Evolutionary conservation across 139 green algal species (phyloP), one percentile per base, ranked within the genome.

Genomic region (Gonium pectorale): DNA sequence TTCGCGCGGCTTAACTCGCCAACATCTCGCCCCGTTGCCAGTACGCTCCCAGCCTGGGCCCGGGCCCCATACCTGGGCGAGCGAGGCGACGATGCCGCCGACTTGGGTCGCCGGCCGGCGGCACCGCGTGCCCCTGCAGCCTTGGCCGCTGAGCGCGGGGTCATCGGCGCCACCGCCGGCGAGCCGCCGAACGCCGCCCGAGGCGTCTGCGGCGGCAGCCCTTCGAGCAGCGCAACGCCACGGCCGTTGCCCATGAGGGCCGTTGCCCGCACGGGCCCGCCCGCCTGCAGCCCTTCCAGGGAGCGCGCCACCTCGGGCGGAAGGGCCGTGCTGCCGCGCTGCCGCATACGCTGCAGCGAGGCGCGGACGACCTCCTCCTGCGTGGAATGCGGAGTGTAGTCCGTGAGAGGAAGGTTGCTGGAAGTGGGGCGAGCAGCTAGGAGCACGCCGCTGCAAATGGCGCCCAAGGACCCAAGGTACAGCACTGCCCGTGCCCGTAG

Each of bases 241-340:
- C 73, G 29, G 54, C 54, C 54, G 19, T 9, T 5, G 1, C 54
- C 52, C 54, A 81, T 27, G 38, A 69, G 0, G 1, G 52, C 54
- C 1, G 27, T 46, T 7, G 73, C 56, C 54, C 31, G 49, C 15
- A 81, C 31, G 0, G 73, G 73, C 2, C 73, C 73, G 2, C 31
- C 73, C 7, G 41, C 19, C 49, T 79, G 49, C 46, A 79, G 41
- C 17, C 11, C 37, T 44, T 84, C 62, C 33, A 84, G 33, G 29
- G 63, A 62, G 24, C 38, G 52, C 43, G 75, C 78, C 62, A 84
- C 70, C 63, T 80, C 46, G 46, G 52, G 40, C 21, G 83, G 72
- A 19, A 67, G 49, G 29, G 56, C 56, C 35, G 31, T 33, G 37
- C 29, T 44, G 52, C 83, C 41, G 43, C 41, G 6, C 60, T 80